A percentile compares a stretch with the other conserved stretches of the same genome.
Evolutionary conservation across 352 stramenopile genomes (phyloP).

Genomic region (Globisporangium okanoganense): DNA sequence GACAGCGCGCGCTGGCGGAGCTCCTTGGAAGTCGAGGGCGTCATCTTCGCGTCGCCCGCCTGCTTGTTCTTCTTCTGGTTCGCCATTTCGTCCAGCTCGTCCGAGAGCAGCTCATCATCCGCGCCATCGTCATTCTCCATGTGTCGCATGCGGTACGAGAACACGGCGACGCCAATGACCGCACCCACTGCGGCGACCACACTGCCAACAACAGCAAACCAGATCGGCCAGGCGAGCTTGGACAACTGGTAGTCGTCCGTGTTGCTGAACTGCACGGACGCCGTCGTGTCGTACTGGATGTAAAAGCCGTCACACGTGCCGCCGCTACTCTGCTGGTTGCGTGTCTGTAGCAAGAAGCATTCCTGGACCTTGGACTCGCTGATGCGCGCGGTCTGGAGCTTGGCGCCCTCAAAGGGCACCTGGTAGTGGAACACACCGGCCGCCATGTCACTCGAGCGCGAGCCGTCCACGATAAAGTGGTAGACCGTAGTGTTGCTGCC

Average conservation of each 20-base stretch:
- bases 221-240: conserved; percentile 45
- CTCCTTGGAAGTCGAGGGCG: background rate
- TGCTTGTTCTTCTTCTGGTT: conserved; percentile 10
- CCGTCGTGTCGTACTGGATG: conserved; percentile 44
- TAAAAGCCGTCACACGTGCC: conserved; percentile 63
- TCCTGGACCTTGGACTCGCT: conserved; percentile 38
- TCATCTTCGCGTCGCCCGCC: background rate
- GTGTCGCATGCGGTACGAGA: conserved; percentile 44
- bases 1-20: conserved; percentile 24
- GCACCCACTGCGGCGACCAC: conserved; percentile 45
- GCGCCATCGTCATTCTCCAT: conserved; percentile 25
- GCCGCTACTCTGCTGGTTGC: conserved; percentile 54
- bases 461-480: conserved; percentile 77
- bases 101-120: conserved; percentile 30
- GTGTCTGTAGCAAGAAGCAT: conserved; percentile 73
- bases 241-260: conserved; percentile 60
- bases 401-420: conserved; percentile 23
- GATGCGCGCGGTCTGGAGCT: conserved; percentile 22
- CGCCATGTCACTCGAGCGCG: conserved; percentile 51
- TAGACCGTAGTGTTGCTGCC: conserved; percentile 25
- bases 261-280: conserved; percentile 45
- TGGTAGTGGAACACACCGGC: conserved; percentile 65
- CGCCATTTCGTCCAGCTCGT: conserved; percentile 19
- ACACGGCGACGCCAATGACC: conserved; percentile 40
- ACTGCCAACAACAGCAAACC: conserved; percentile 51